Conservation (phyloP, 371 early-diverging fungal species). For the Zopfochytrium polystomum region DNA sequence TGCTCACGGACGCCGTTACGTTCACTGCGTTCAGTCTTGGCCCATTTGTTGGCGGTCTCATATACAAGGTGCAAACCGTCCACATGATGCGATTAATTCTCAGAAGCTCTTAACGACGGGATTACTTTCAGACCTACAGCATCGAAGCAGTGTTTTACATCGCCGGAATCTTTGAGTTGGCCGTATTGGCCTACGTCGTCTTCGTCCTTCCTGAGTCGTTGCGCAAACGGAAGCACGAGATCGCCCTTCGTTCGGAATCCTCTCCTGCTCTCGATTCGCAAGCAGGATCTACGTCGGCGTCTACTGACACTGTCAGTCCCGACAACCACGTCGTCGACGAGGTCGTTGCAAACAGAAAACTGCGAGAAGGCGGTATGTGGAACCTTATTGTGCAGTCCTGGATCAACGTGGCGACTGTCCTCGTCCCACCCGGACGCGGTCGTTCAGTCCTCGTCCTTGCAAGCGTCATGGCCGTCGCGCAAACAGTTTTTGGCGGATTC, state of each 20-base stretch:
- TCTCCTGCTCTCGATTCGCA: too few species aligned
- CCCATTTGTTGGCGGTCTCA: conserved; percentile 31
- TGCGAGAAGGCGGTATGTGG: conserved; percentile 1
- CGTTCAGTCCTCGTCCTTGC: conserved; percentile 14
- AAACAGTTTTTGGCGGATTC: conserved; percentile 21
- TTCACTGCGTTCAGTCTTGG: conserved; percentile 30
- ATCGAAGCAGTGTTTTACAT: conserved; percentile 16
- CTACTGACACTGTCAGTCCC: too few species aligned
- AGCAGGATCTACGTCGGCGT: background rate
- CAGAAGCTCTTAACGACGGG: too few species aligned
- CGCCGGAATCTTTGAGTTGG: conserved; percentile 5
- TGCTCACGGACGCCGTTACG: conserved; percentile 26
- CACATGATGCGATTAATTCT: background rate
- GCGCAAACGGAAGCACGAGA: conserved; percentile 1
- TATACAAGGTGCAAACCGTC: conserved; percentile 20
- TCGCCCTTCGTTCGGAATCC: background rate
- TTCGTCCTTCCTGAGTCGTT: conserved; percentile 23
- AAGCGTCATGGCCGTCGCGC: conserved; percentile 19
- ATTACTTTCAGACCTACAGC: background rate
- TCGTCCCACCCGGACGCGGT: conserved; percentile 20
- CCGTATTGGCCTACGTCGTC: conserved; percentile 19
- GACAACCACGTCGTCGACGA: too few species aligned
- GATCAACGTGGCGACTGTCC: conserved; percentile 7
- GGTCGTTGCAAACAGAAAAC: too few species aligned
- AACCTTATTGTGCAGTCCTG: conserved; percentile 5